These are phyloP conservation scores for Infundibulicybe gibba DNA, from an alignment of 768 basidiomycete species.

Conservation along the genomic window DNA sequence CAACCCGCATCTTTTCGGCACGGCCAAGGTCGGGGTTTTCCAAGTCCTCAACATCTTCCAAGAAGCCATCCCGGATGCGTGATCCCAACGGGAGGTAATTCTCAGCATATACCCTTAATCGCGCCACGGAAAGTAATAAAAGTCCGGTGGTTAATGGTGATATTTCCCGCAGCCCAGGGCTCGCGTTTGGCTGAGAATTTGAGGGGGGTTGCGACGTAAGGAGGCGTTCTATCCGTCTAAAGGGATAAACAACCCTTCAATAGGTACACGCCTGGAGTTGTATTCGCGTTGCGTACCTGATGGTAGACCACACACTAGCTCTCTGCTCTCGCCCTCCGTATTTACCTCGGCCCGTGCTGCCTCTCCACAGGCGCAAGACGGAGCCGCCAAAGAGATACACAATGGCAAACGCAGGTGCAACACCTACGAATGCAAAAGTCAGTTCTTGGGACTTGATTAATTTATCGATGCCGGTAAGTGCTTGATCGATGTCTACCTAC, in stretches of 20 bases:
- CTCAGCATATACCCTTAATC: conserved; percentile 64
- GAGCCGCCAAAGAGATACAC: conserved; percentile 66
- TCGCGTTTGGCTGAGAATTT: conserved; percentile 1
- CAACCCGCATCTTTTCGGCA: conserved; percentile 70
- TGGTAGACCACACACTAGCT: conserved; percentile 61
- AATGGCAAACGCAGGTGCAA: conserved; percentile 84
- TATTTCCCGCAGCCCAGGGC: conserved; percentile 14
- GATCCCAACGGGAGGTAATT: conserved; percentile 52
- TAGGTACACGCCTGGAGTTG: too few relatives aligned
- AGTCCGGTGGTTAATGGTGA: conserved; percentile 66
- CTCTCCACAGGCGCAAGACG: conserved; percentile 44
- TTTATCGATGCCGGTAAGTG: conserved; percentile 88
- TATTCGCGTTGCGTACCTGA: conserved; percentile 45
- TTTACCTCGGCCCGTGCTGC: conserved; percentile 42
- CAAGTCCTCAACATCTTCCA: conserved; percentile 81
- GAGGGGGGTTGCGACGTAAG: conserved; percentile 44
- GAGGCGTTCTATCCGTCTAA: conserved; percentile 66
- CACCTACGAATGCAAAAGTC: conserved; percentile 95
- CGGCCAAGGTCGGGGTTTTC: conserved; percentile 70
- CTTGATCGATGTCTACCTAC: conserved; percentile 90
- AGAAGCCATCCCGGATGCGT: conserved; percentile 68
- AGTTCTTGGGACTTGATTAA: conserved; percentile 91
- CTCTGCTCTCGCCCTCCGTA: conserved; percentile 58
- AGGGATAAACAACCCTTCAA: too few relatives aligned
- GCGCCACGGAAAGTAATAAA: conserved; percentile 66